phyloP scores from a whole-genome alignment of 2,329 filamentous ascomycete species.

The Botrytis squamosa region DNA sequence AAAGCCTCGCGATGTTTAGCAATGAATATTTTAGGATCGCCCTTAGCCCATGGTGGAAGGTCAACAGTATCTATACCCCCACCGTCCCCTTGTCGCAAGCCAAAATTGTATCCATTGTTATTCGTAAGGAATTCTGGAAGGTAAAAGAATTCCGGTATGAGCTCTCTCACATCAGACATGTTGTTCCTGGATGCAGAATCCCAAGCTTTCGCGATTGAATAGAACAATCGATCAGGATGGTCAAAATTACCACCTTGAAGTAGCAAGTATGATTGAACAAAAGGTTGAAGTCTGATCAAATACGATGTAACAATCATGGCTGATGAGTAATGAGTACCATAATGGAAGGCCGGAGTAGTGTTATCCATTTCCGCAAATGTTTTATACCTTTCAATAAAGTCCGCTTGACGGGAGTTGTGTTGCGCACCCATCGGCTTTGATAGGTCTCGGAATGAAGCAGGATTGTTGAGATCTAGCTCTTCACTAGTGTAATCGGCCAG shows the following conservation, averaged over 20 bases:
- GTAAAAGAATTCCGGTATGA: slow-evolving; percentile 97
- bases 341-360: slow-evolving; percentile 80
- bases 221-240: slow-evolving; percentile 92
- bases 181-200: slow-evolving; percentile 83
- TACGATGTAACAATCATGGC: slow-evolving; percentile 99
- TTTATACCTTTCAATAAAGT: slow-evolving; percentile 81
- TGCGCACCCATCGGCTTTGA: slow-evolving; percentile 97
- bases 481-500: slow-evolving; percentile 94
- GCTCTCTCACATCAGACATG: slow-evolving; percentile 89
- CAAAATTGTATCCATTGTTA: slow-evolving; percentile 92
- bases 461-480: slow-evolving; percentile 82
- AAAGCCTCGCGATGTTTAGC: slow-evolving; percentile 93
- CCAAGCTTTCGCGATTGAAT: slow-evolving; percentile 90
- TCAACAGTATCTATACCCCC: slow-evolving; percentile 80
- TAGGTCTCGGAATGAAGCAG: slow-evolving; percentile 82
- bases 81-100: slow-evolving; percentile 75
- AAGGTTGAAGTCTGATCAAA: slow-evolving; percentile 89
- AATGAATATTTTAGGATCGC: slow-evolving; percentile 92
- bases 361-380: slow-evolving; percentile 87
- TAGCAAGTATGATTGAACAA: slow-evolving; percentile 91
- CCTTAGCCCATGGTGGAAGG: slow-evolving; percentile 95
- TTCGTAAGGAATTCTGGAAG: slow-evolving; percentile 94
- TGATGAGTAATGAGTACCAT: slow-evolving; percentile 97
- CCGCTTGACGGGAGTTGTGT: slow-evolving; percentile 68
- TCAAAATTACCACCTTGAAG: slow-evolving; percentile 96